These are phyloP conservation scores for Hypholoma sublateritium DNA, from an alignment of 768 basidiomycete genomes.

Conservation along the genomic window DNA sequence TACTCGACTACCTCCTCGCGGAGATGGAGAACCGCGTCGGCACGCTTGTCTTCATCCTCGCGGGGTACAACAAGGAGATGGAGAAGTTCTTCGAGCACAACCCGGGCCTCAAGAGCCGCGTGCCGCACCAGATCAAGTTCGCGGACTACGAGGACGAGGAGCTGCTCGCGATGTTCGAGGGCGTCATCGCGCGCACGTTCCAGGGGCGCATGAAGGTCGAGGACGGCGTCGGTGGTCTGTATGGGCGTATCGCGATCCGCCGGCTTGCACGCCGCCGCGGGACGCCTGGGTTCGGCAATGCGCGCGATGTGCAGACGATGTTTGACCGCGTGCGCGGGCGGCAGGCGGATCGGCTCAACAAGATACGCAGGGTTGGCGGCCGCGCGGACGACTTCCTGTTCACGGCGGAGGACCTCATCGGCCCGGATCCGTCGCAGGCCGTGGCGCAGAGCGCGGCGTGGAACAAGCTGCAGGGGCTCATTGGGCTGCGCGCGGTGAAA, in stretches of 20 bases:
- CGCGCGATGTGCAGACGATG: constrained; percentile 56
- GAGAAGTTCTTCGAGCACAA: constrained; percentile 79
- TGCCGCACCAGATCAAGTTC: constrained; percentile 61
- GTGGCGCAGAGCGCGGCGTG: constrained; percentile 47
- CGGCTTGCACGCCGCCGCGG: constrained; percentile 61
- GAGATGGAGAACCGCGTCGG: constrained; percentile 76
- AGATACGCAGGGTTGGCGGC: constrained; percentile 38
- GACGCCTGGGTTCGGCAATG: constrained; percentile 66
- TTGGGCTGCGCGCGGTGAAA: constrained; percentile 58
- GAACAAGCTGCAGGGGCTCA: constrained; percentile 49
- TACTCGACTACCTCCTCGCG: constrained; percentile 68
- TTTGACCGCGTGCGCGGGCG: constrained; percentile 46
- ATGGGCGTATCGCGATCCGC: constrained; percentile 53
- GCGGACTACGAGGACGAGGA: constrained; percentile 60
- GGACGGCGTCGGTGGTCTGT: constrained; percentile 53
- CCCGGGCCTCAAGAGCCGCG: constrained; percentile 64
- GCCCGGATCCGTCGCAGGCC: constrained; percentile 57
- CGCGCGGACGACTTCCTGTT: constrained; percentile 52
- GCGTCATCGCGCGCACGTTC: constrained; percentile 44
- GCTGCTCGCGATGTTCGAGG: constrained; percentile 53
- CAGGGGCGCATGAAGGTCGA: constrained; percentile 54
- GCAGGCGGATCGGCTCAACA: constrained; percentile 50
- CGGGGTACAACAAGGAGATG: constrained; percentile 73
- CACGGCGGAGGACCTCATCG: constrained; percentile 57
- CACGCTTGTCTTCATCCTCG: constrained; percentile 65